Conservation (phyloP, 495 filamentous ascomycete genomes). For the Neurospora tetrasperma region DNA sequence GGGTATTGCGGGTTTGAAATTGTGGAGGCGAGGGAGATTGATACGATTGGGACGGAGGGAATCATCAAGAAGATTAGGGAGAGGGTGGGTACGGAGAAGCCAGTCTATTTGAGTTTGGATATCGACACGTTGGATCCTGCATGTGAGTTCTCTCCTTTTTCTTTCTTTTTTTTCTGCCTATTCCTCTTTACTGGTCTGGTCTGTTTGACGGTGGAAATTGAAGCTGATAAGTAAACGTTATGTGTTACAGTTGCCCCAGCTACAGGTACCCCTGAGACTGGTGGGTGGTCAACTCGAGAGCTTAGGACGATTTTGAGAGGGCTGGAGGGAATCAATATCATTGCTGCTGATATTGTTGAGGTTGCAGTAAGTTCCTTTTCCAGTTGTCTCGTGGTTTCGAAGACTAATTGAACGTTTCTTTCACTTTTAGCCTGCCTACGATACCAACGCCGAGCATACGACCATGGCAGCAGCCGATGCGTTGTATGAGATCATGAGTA, state of each 20-base stretch:
- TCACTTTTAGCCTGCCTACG: conserved; percentile 59
- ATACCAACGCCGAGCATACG: conserved; percentile 77
- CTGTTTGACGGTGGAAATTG: neutral
- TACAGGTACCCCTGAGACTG: conserved; percentile 50
- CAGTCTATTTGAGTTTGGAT: conserved; percentile 66
- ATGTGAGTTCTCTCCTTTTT: conserved; percentile 9
- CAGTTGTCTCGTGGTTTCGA: neutral
- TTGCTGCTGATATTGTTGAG: conserved; percentile 77
- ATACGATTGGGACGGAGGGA: conserved; percentile 53
- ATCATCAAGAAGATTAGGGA: conserved; percentile 25
- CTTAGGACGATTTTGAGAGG: conserved; percentile 62
- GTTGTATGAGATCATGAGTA: conserved; percentile 77
- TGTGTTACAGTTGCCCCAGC: conserved; percentile 16
- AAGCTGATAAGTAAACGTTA: neutral
- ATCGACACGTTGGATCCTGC: conserved; percentile 69
- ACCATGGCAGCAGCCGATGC: conserved; percentile 76
- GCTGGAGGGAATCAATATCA: conserved; percentile 58
- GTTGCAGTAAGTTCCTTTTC: conserved; percentile 39
- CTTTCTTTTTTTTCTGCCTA: conserved; percentile 1
- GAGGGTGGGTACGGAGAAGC: conserved; percentile 52
- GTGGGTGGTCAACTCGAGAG: conserved; percentile 68
- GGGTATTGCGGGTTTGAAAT: conserved; percentile 59
- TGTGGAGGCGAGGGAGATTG: conserved; percentile 63
- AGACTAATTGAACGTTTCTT: neutral
- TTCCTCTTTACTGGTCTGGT: neutral